Conservation (phyloP, 148 eudicot species). For the Cornus kousa region DNA sequence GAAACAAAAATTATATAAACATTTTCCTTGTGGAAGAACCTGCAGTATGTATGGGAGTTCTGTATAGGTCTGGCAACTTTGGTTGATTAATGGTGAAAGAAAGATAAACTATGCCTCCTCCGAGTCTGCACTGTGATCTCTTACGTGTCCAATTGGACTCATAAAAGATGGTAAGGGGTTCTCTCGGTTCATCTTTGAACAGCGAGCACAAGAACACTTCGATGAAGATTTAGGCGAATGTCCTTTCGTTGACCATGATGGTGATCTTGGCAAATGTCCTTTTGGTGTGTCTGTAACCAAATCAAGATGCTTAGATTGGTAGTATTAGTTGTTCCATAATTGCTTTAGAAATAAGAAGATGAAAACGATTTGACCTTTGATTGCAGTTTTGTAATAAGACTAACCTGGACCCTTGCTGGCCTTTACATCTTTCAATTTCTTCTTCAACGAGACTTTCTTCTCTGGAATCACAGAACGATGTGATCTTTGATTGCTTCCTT, state of each 20-base stretch:
- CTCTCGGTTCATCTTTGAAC: slow-evolving; percentile 19
- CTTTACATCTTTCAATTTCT: slow-evolving; percentile 27
- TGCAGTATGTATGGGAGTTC: background rate
- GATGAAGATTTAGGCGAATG: slow-evolving; percentile 20
- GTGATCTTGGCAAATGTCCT: slow-evolving; percentile 27
- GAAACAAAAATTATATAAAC: background rate
- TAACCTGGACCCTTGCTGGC: slow-evolving; percentile 40
- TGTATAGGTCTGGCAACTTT: background rate
- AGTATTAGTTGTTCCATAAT: background rate
- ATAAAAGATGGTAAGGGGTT: slow-evolving; percentile 17
- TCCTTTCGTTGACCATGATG: slow-evolving; percentile 4
- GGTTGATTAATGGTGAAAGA: background rate
- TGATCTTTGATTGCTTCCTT: slow-evolving; percentile 19
- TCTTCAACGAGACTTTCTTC: slow-evolving; percentile 24
- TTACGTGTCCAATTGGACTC: slow-evolving; percentile 21
- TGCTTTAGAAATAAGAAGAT: background rate
- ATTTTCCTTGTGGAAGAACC: background rate
- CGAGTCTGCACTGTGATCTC: slow-evolving; percentile 18
- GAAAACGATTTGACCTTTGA: background rate
- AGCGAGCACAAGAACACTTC: slow-evolving; percentile 21
- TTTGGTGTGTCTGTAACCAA: slow-evolving; percentile 10
- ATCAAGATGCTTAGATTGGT: background rate
- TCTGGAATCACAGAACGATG: slow-evolving; percentile 28
- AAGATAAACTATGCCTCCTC: background rate
- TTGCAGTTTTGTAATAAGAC: slow-evolving; percentile 1